phyloP scores from a whole-genome alignment of 495 filamentous ascomycete genomes.

The Aspergillus taichungensis region DNA sequence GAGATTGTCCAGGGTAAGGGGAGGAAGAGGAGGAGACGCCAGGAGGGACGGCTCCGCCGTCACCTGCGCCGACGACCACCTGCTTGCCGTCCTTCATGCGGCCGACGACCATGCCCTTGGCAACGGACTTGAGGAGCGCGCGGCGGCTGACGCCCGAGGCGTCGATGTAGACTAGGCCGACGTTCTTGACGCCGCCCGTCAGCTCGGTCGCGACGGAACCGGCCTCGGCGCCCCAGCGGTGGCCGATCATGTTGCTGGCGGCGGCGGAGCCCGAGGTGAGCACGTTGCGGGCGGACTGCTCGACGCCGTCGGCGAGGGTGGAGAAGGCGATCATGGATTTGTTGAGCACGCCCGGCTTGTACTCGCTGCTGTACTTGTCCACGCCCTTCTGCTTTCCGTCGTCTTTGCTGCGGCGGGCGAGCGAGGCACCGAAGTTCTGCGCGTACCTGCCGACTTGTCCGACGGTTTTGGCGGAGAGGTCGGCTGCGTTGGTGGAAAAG shows the following conservation, averaged over 20 bases:
- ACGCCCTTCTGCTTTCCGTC: conserved; percentile 47
- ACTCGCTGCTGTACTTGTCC: conserved; percentile 51
- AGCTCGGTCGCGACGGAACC: conserved; percentile 61
- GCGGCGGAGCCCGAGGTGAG: conserved; percentile 64
- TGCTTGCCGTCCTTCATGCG: conserved; percentile 75
- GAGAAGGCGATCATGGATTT: conserved; percentile 93
- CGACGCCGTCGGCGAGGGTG: conserved; percentile 90
- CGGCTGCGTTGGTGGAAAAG: conserved; percentile 67
- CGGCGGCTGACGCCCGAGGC: conserved; percentile 81
- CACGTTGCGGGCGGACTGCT: conserved; percentile 69
- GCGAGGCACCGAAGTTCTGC: conserved; percentile 75
- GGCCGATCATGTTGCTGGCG: conserved; percentile 70
- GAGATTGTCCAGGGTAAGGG: background rate
- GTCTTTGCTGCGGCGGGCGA: conserved; percentile 51
- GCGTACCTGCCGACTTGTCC: conserved; percentile 71
- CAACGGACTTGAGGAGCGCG: conserved; percentile 84
- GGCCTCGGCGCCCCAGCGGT: conserved; percentile 79
- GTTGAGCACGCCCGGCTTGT: conserved; percentile 88
- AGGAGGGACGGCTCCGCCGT: conserved; percentile 49
- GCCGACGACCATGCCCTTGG: conserved; percentile 97
- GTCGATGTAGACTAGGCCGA: conserved; percentile 96
- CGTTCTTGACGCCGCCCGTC: conserved; percentile 85
- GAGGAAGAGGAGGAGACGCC: conserved; percentile 13
- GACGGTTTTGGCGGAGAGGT: conserved; percentile 74
- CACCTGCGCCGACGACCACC: conserved; percentile 73